Conservation (phyloP, 768 basidiomycete genomes). For the Boletus pseudopeckii region DNA sequence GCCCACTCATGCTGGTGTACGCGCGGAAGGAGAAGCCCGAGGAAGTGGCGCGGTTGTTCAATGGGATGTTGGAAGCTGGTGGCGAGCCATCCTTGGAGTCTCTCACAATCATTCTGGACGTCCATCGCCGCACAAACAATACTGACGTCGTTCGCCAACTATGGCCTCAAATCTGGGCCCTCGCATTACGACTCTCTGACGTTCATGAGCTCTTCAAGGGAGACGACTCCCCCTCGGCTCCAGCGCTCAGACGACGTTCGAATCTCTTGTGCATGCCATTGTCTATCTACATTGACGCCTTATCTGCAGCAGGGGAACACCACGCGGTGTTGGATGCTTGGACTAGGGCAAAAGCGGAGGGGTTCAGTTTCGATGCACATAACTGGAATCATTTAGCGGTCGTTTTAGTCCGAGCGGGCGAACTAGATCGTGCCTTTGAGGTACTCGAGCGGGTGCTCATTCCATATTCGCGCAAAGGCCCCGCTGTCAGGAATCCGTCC, state of each 20-base stretch:
- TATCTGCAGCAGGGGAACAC: conserved; percentile 64
- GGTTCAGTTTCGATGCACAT: conserved; percentile 78
- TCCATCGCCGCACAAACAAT: conserved; percentile 60
- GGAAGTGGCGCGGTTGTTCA: conserved; percentile 56
- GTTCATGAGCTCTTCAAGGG: conserved; percentile 33
- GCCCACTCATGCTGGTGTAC: conserved; percentile 58
- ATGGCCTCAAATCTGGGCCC: conserved; percentile 66
- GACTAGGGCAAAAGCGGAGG: conserved; percentile 55
- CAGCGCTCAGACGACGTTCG: conserved; percentile 32
- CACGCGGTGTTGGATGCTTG: conserved; percentile 61
- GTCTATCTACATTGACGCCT: conserved; percentile 75
- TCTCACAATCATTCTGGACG: conserved; percentile 66
- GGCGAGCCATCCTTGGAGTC: conserved; percentile 56
- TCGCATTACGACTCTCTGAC: conserved; percentile 46
- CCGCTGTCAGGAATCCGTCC: conserved; percentile 22
- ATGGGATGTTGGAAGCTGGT: conserved; percentile 50
- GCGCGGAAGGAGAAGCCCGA: conserved; percentile 40
- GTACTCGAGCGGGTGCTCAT: conserved; percentile 76
- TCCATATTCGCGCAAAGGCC: conserved; percentile 43
- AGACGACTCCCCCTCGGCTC: conserved; percentile 7
- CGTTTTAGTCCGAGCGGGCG: conserved; percentile 74
- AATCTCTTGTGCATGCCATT: conserved; percentile 72
- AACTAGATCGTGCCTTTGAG: conserved; percentile 80
- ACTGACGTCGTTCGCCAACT: conserved; percentile 51
- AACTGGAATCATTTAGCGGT: conserved; percentile 89